Conservation (phyloP, 768 basidiomycete species). For the Tricholoma bakamatsutake region DNA sequence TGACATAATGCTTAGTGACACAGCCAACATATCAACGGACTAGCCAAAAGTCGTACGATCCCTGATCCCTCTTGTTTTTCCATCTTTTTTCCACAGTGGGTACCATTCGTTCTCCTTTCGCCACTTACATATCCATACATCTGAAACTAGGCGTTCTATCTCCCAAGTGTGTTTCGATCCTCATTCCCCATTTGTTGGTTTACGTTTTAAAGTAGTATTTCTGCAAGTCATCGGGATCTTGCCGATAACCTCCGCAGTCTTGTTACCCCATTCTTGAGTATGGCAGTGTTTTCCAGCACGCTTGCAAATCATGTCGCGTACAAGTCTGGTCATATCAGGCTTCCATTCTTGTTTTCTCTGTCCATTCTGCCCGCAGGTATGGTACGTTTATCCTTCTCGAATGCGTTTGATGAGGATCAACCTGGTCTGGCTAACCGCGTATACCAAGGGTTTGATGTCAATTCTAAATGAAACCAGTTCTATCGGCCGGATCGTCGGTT, state of each 20-base stretch:
- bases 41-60: constrained; percentile 12
- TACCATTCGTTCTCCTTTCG: neutral
- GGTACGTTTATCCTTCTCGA: constrained; percentile 7
- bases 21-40: neutral
- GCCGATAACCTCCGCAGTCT: constrained; percentile 15
- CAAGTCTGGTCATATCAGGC: constrained; percentile 11
- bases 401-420: too few relatives aligned
- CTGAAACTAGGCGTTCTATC: constrained; percentile 18
- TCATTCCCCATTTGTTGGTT: constrained; percentile 1
- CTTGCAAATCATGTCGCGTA: constrained; percentile 10
- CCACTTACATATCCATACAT: neutral
- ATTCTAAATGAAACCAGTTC: constrained; percentile 17
- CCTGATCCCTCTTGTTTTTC: constrained; percentile 18
- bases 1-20: neutral
- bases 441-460: constrained; percentile 17
- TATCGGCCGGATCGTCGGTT: constrained; percentile 16
- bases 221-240: constrained; percentile 19
- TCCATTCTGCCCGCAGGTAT: constrained; percentile 16
- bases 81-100: constrained; percentile 18
- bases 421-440: neutral
- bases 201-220: constrained; percentile 10
- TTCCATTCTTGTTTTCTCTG: constrained; percentile 9
- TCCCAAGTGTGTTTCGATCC: constrained; percentile 12
- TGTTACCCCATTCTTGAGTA: constrained; percentile 17
- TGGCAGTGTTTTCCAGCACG: constrained; percentile 16